Conservation (phyloP, 148 eudicot genomes). For the Persicaria tinctoria region DNA sequence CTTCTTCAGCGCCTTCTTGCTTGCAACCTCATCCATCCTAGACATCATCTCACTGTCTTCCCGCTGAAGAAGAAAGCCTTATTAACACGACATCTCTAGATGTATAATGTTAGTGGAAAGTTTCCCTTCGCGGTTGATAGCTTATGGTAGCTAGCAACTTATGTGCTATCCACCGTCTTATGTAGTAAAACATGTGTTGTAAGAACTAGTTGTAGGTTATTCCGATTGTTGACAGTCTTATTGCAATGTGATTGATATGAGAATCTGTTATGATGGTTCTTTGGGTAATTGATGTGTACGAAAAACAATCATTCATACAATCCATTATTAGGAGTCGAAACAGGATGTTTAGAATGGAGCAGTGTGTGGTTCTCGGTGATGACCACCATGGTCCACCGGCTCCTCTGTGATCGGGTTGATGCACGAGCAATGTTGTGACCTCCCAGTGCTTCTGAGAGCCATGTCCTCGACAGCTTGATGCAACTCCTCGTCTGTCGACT, state of each 20-base stretch:
- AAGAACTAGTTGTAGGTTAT: neutral
- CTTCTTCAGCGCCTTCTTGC: conserved; percentile 64
- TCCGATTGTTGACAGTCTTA: neutral
- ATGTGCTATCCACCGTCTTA: neutral
- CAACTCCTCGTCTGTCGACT: conserved; percentile 5
- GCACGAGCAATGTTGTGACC: neutral
- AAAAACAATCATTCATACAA: neutral
- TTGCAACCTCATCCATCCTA: conserved; percentile 55
- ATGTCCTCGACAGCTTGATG: neutral
- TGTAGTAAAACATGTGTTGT: no score
- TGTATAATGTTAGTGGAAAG: neutral
- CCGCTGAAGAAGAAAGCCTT: no score
- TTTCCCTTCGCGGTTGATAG: neutral
- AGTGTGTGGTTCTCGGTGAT: conserved; percentile 2
- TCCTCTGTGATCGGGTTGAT: neutral
- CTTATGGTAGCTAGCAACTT: neutral
- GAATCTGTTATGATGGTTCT: neutral
- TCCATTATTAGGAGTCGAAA: neutral
- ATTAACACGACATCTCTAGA: neutral
- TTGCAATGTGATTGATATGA: neutral
- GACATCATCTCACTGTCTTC: conserved; percentile 63
- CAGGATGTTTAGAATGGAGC: neutral
- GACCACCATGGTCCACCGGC: neutral
- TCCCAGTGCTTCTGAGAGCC: neutral
- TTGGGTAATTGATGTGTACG: no score